Base-by-base conservation (phyloP, 2,329 filamentous ascomycete species). In the Beauveria scarabaeidicola region DNA sequence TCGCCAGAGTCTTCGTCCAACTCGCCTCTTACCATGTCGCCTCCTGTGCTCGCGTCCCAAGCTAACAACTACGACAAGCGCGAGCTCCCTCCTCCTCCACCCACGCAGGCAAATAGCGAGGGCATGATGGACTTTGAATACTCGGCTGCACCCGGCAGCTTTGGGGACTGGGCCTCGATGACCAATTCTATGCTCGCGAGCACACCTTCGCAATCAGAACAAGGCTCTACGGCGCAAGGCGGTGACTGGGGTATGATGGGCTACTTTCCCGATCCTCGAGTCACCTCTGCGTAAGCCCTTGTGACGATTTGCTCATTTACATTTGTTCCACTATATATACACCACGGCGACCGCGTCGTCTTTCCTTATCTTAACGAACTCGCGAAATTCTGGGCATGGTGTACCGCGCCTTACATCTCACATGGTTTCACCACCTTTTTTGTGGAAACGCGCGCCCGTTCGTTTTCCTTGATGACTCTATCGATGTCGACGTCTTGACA, bases 111-210 rank as follows among this genome's bases (percentile, higher is more conserved):
- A 64, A 11, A 53, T 11, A 63, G 62, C 21, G 71, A 73, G 29
- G 65, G 67, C 10, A 69, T 74, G 64, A 77, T 78, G 73, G 75
- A 76, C 48, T 77, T 77, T 64, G 74, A 77, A 56, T 77, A 74
- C 62, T 73, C 75, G 32, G 69, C 74, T 3, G 68, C 69, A 3
- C 68, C 70, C 8, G 68, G 74, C 36, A 68, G 72, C 10, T 75
- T 77, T 48, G 72, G 75, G 2, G 74, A 76, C 61, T 77, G 75
- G 75, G 74, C 74, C 58, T 72, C 68, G 59, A 69, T 77, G 32
- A 64, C 69, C 25, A 69, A 70, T 23, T 66, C 71, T 23, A 68
- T 74, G 21, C 65, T 73, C 21, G 59, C 64, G 63, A 10, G 58
- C 65, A 23, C 68, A 64, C 15, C 63, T 68, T 51, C 70, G 66